Evolutionary conservation across 176 grass and related monocot species (phyloP).

Genomic region (Themeda triandra): DNA sequence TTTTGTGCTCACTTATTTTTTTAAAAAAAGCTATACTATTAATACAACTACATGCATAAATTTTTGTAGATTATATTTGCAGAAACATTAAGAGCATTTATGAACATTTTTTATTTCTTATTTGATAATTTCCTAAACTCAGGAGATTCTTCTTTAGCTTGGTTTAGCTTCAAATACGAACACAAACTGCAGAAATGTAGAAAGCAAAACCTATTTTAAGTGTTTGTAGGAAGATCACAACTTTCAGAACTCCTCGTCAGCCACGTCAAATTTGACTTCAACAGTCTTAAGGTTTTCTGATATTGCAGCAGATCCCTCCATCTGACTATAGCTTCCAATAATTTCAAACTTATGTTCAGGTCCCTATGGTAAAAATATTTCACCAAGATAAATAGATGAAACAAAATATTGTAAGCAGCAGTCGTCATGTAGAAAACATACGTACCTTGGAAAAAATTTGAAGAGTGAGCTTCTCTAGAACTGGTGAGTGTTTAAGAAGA

Average conservation of each 20-base stretch:
- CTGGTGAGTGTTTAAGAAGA: conserved; percentile 18
- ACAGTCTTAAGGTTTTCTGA: background rate
- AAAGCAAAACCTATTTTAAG: background rate
- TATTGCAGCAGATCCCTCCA: background rate
- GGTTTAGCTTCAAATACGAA: background rate
- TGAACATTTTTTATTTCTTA: background rate
- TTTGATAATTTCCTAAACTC: background rate
- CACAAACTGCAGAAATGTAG: background rate
- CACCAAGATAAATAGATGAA: background rate
- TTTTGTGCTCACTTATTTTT: background rate
- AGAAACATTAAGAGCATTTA: background rate
- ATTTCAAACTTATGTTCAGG: background rate
- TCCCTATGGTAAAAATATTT: background rate
- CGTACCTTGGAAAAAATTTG: background rate
- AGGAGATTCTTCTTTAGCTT: background rate
- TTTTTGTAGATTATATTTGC: background rate
- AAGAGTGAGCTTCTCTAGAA: conserved; percentile 30
- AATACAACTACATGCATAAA: background rate
- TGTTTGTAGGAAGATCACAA: background rate
- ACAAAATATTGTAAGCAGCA: background rate
- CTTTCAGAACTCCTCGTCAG: background rate
- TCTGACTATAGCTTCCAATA: background rate
- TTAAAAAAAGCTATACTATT: background rate
- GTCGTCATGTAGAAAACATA: background rate
- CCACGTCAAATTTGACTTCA: background rate